Conservation (phyloP, 2,329 filamentous ascomycete genomes). For the Ophiocordyceps camponoti-rufipedis region DNA sequence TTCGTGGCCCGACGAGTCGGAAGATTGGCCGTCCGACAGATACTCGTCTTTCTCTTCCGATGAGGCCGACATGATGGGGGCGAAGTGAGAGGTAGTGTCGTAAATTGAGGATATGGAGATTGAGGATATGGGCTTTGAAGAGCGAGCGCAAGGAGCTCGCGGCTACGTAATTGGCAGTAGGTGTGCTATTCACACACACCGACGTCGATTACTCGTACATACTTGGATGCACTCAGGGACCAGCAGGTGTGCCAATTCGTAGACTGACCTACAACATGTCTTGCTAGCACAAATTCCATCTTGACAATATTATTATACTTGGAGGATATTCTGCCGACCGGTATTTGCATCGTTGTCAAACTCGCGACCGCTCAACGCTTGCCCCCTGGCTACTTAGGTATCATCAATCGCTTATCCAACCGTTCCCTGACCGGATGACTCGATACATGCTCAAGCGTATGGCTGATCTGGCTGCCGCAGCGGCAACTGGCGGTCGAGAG, state of each 20-base stretch:
- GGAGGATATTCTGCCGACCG: too few relatives aligned
- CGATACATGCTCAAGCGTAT: neutral
- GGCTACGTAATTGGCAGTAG: too few relatives aligned
- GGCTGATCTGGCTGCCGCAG: slow-evolving; percentile 18
- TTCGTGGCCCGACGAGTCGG: slow-evolving; percentile 15
- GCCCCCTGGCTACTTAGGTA: neutral
- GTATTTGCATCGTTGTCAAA: neutral
- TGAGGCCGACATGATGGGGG: slow-evolving; percentile 13
- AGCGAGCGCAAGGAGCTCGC: too few relatives aligned
- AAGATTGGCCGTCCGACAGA: slow-evolving; percentile 15
- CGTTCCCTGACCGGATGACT: too few relatives aligned
- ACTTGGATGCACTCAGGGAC: too few relatives aligned
- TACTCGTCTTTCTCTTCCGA: slow-evolving; percentile 17
- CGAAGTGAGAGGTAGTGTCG: neutral
- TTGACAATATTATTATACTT: too few relatives aligned
- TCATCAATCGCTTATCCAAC: neutral
- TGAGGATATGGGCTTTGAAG: neutral
- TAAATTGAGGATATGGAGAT: too few relatives aligned
- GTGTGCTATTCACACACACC: too few relatives aligned
- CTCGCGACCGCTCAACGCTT: neutral
- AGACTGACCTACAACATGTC: too few relatives aligned
- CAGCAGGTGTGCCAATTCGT: too few relatives aligned
- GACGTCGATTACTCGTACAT: too few relatives aligned
- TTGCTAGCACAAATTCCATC: too few relatives aligned
- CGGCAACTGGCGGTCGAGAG: slow-evolving; percentile 38